phyloP scores from a whole-genome alignment of 495 filamentous ascomycete genomes.

The Cladorrhinum samala region DNA sequence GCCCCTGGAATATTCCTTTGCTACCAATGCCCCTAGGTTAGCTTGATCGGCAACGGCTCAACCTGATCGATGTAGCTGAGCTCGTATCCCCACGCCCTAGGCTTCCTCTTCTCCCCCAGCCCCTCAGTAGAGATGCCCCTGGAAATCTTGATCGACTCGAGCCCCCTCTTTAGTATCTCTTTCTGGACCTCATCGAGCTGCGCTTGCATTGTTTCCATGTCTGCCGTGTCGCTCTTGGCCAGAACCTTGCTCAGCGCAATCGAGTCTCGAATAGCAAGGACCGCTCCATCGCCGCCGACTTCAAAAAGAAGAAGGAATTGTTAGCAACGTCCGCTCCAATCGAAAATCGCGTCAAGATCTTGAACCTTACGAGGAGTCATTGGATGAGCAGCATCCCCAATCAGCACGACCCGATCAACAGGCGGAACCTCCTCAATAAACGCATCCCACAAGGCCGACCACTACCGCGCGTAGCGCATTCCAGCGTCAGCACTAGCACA shows the following conservation, averaged over 20 bases:
- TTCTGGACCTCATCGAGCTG: slow-evolving; percentile 18
- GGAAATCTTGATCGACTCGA: slow-evolving; percentile 7
- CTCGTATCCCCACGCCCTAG: slow-evolving; percentile 13
- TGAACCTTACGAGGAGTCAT: slow-evolving; percentile 51
- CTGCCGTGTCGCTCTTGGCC: slow-evolving; percentile 8
- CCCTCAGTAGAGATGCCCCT: neutral
- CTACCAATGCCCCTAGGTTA: neutral
- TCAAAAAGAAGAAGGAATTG: neutral
- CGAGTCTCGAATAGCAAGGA: slow-evolving; percentile 28
- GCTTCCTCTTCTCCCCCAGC: neutral
- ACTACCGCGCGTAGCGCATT: too few species aligned
- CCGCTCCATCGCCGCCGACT: slow-evolving; percentile 33
- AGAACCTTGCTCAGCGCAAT: slow-evolving; percentile 17
- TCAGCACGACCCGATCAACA: slow-evolving; percentile 40
- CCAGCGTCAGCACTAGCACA: too few species aligned
- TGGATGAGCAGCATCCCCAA: slow-evolving; percentile 54
- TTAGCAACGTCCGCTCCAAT: neutral
- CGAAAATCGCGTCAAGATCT: too few species aligned
- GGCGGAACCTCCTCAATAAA: slow-evolving; percentile 14
- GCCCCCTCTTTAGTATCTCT: slow-evolving; percentile 10
- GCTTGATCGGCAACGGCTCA: slow-evolving; percentile 6
- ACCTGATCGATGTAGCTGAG: slow-evolving; percentile 2
- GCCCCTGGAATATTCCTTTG: too few species aligned
- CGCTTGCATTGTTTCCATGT: neutral
- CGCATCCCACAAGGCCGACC: slow-evolving; percentile 16